Conservation (phyloP, 768 basidiomycete genomes). For the Calocera viscosa region DNA sequence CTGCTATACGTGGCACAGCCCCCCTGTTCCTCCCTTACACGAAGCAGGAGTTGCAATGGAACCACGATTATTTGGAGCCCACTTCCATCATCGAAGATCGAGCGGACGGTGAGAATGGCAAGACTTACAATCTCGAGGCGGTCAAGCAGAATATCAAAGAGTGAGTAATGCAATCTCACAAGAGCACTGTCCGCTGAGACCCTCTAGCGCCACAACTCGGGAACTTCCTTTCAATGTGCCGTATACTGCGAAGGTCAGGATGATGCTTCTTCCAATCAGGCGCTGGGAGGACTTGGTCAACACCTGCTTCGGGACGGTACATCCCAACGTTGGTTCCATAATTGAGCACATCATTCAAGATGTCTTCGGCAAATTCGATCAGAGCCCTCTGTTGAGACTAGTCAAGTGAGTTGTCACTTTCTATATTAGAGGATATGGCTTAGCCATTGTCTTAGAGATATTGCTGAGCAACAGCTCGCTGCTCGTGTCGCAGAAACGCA, state of each 20-base stretch:
- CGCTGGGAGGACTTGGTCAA: background rate
- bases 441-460: background rate
- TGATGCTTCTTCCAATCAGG: background rate
- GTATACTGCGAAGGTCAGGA: background rate
- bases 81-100: background rate
- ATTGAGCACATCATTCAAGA: background rate
- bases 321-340: background rate
- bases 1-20: background rate
- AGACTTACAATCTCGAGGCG: background rate
- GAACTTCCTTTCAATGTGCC: constrained; percentile 5
- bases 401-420: background rate
- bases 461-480: background rate
- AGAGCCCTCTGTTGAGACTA: background rate
- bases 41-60: background rate
- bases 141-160: background rate
- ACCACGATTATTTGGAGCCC: background rate
- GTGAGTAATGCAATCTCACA: background rate
- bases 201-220: background rate
- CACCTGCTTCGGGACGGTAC: background rate
- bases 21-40: background rate
- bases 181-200: background rate
- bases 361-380: background rate
- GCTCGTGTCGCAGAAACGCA: background rate
- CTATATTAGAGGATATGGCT: background rate
- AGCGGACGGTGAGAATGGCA: background rate